Percentiles rank a stretch among this genome's conserved stretches.
These are phyloP conservation scores for Saturnispora quitensis DNA, from an alignment of 805 yeast species.

Conservation along the genomic window DNA sequence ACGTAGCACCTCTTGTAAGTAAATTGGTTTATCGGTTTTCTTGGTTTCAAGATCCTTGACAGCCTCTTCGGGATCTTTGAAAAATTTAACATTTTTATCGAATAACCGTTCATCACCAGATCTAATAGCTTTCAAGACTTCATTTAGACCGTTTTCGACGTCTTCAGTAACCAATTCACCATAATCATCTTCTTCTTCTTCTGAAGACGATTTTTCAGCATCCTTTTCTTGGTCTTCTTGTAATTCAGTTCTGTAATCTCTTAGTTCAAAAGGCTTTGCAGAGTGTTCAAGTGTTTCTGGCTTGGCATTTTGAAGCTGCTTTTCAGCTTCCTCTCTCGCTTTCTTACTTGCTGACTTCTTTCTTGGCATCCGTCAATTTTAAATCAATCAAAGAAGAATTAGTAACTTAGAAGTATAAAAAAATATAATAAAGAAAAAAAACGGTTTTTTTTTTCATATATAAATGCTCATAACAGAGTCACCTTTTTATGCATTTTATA, in stretches of 20 bases:
- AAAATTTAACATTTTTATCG: slow-evolving; percentile 65
- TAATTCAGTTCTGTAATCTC: slow-evolving; percentile 11
- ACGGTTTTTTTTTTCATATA: slow-evolving; percentile 10
- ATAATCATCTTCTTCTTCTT: slow-evolving; percentile 73
- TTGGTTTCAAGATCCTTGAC: slow-evolving; percentile 38
- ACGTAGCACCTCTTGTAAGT: slow-evolving; percentile 88
- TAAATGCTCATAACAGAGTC: background rate
- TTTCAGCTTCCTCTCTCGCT: slow-evolving; percentile 40
- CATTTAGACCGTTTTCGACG: slow-evolving; percentile 69
- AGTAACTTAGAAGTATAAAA: background rate
- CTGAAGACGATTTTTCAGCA: slow-evolving; percentile 11
- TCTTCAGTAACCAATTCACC: slow-evolving; percentile 85
- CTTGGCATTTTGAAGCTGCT: background rate
- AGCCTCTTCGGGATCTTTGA: slow-evolving; percentile 49
- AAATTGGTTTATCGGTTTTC: slow-evolving; percentile 56
- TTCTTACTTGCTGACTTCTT: slow-evolving; percentile 77
- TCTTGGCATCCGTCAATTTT: slow-evolving; percentile 51
- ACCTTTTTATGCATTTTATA: no score
- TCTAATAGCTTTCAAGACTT: slow-evolving; percentile 63
- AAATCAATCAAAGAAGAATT: background rate
- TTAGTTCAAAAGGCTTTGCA: slow-evolving; percentile 8
- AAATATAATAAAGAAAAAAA: background rate
- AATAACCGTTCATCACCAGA: slow-evolving; percentile 56
- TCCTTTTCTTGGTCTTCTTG: slow-evolving; percentile 18
- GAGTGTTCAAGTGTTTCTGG: slow-evolving; percentile 1